Base-by-base conservation (phyloP, 2,329 filamentous ascomycete genomes). In the Trichoderma atrobrunneum region DNA sequence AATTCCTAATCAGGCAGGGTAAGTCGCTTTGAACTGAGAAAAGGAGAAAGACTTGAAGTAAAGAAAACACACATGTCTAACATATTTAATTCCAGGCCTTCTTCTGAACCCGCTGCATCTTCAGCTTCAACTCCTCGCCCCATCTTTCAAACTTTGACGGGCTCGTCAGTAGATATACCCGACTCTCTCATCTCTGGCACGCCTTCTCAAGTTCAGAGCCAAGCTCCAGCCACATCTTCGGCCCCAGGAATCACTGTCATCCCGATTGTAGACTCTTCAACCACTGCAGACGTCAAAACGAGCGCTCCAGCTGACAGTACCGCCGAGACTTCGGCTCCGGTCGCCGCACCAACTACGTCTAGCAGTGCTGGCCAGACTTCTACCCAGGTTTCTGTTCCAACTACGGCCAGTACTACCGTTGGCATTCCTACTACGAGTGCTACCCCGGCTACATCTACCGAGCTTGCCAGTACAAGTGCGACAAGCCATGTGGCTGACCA, bases 131-230 rank as follows among this genome's bases (percentile, higher is more conserved):
- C 73, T 43, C 73, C 72, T 21, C 70, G 39, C 7, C 73, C 73
- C 12, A 30, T 36, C 12, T 62, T 69, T 28, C 5, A 57, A 36
- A 74, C 72, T 5, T 59, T 74, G 34, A 51, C 60, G 6, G 62
- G 56, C n/a, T 64, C 72, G 18, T 32, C 70, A 12, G 69, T 66
- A n/a, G 36, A 65, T 30, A 71, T 74, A 30, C 69, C 74, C 8
- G 70, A 64, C 26, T 74, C 73, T 3, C 54, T 74, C 54, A 30
- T 66, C 24, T 62, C 69, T 12, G n/a, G 56, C 10, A 36, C 48
- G 16, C 26, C 59, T 60, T 32, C 57, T 21, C 28, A 60, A 24
- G 26, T 26, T 14, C 72, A 59, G 8, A 34, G 34, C 12, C 60
- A 70, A 36, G 62, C 5, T 7, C 56, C 51, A 10, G 28, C 14